phyloP scores from a whole-genome alignment of 306 rosid species.

The Purshia tridentata region DNA sequence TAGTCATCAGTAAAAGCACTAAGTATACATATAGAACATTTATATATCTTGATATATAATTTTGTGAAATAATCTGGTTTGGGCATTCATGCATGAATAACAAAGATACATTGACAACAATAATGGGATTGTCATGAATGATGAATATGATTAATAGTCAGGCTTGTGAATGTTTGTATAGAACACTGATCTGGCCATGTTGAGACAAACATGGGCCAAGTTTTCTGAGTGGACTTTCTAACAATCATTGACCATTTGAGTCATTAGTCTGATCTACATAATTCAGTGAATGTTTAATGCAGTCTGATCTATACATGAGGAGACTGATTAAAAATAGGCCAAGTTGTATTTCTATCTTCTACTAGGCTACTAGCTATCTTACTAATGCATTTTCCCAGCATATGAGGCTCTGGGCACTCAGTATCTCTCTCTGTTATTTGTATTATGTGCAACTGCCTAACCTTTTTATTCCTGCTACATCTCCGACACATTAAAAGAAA shows the following conservation, averaged over 20 bases:
- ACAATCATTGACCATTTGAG: neutral
- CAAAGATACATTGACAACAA: neutral
- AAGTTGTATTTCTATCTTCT: neutral
- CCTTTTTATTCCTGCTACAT: slow-evolving; percentile 33
- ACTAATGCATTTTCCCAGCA: neutral
- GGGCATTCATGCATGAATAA: neutral
- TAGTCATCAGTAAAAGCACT: neutral
- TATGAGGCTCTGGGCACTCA: neutral
- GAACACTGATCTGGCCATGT: neutral
- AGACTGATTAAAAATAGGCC: slow-evolving; percentile 17
- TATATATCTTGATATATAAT: neutral
- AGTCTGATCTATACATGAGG: slow-evolving; percentile 1
- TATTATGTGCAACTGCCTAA: slow-evolving; percentile 31
- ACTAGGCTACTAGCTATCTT: neutral
- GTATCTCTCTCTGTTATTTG: slow-evolving; percentile 16
- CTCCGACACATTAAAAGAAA: slow-evolving; percentile 74
- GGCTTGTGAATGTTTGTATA: neutral
- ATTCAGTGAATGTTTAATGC: neutral
- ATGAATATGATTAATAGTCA: neutral
- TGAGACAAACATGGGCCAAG: slow-evolving; percentile 5
- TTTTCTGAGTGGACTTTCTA: neutral
- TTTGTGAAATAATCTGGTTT: neutral
- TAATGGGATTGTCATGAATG: neutral
- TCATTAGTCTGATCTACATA: neutral
- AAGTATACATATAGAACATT: neutral